Conservation (phyloP, 495 filamentous ascomycete species). For the Daldinia loculata region DNA sequence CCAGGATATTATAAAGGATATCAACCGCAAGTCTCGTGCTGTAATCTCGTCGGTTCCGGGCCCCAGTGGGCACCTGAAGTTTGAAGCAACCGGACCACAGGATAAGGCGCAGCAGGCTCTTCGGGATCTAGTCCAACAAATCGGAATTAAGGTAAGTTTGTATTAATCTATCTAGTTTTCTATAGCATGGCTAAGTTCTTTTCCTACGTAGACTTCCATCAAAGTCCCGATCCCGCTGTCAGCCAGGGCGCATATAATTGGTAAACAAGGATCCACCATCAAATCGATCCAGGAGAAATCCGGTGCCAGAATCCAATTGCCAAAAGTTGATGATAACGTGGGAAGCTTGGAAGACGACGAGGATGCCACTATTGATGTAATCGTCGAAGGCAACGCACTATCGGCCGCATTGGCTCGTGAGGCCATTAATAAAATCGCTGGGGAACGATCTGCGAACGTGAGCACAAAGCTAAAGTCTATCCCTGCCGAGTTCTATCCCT, state of each 20-base stretch:
- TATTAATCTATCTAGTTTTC: neutral
- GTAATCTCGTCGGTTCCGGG: constrained; percentile 76
- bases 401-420: constrained; percentile 80
- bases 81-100: constrained; percentile 81
- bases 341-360: constrained; percentile 70
- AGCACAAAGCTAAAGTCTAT: constrained; percentile 79
- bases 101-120: constrained; percentile 82
- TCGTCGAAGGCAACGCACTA: constrained; percentile 89
- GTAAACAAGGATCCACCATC: constrained; percentile 87
- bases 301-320: constrained; percentile 87
- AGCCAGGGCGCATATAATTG: constrained; percentile 86
- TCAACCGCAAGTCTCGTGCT: constrained; percentile 87
- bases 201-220: constrained; percentile 66
- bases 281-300: constrained; percentile 85
- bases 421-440: constrained; percentile 84
- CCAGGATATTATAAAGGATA: constrained; percentile 81
- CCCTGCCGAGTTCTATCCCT: constrained; percentile 93
- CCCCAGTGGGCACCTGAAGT: constrained; percentile 72
- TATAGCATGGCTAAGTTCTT: constrained; percentile 25
- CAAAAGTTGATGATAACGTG: constrained; percentile 71
- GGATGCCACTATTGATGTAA: constrained; percentile 79
- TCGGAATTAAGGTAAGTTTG: constrained; percentile 78
- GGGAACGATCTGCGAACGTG: constrained; percentile 82
- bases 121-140: constrained; percentile 82
- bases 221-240: constrained; percentile 83